Evolutionary conservation across 2,329 filamentous ascomycete genomes (phyloP).

Genomic region (Aspergillus awamori): DNA sequence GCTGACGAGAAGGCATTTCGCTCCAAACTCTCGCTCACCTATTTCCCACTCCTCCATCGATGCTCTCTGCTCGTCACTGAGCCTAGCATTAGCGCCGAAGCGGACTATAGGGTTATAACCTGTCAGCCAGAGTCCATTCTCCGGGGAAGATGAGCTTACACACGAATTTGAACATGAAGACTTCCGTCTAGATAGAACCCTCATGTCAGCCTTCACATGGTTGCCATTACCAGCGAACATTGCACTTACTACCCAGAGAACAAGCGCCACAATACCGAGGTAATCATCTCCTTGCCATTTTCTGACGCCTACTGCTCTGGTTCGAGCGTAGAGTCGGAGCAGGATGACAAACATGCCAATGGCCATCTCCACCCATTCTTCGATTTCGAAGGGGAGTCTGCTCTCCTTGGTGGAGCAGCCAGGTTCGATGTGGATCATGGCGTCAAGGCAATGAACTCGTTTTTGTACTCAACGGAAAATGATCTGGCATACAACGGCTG

Average conservation of each 20-base stretch:
- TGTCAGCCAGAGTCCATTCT: not conserved
- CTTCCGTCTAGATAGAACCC: constrained; percentile 15
- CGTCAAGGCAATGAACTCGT: not conserved
- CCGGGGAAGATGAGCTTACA: constrained; percentile 12
- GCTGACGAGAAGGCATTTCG: constrained; percentile 37
- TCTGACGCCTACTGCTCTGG: constrained; percentile 45
- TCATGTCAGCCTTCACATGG: not conserved
- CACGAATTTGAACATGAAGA: constrained; percentile 27
- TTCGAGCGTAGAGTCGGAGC: constrained; percentile 44
- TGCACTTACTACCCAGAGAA: constrained; percentile 44
- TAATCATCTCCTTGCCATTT: constrained; percentile 49
- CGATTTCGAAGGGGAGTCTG: constrained; percentile 42
- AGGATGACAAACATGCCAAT: constrained; percentile 44
- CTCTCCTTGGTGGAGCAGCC: constrained; percentile 21
- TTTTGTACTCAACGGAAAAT: too few relatives aligned
- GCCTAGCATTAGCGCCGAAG: constrained; percentile 45
- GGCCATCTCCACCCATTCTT: constrained; percentile 51
- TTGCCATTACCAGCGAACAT: too few relatives aligned
- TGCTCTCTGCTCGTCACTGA: constrained; percentile 36
- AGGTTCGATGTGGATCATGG: constrained; percentile 4
- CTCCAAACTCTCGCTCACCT: constrained; percentile 36
- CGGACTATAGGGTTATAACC: constrained; percentile 29
- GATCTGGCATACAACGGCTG: too few relatives aligned
- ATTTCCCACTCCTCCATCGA: constrained; percentile 36
- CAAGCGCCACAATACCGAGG: constrained; percentile 41